These are phyloP conservation scores for Sclerotinia spermophila DNA, from an alignment of 2,329 filamentous ascomycete species.

Conservation along the genomic window DNA sequence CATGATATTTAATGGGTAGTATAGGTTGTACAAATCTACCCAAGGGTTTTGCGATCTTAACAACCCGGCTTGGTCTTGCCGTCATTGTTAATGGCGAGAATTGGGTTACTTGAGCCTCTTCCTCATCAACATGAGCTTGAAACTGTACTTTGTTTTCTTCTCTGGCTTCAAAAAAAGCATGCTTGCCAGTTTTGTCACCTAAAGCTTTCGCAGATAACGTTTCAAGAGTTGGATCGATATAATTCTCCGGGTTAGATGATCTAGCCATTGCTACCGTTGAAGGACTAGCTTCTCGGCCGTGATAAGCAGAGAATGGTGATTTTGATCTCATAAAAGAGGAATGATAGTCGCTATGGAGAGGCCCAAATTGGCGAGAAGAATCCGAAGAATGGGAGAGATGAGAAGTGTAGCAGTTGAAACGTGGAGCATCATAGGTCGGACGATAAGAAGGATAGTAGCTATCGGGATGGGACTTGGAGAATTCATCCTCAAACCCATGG, in stretches of 20 bases:
- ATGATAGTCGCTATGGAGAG: background rate
- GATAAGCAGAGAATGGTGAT: background rate
- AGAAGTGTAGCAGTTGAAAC: background rate
- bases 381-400: background rate
- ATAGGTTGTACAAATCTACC: background rate
- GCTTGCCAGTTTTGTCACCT: conserved; percentile 34
- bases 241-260: background rate
- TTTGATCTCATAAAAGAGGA: background rate
- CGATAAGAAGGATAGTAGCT: background rate
- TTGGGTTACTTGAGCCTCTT: background rate
- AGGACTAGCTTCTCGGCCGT: conserved; percentile 37
- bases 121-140: conserved; percentile 5
- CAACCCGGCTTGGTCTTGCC: background rate
- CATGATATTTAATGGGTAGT: background rate
- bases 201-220: conserved; percentile 22
- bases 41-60: background rate
- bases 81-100: background rate
- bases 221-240: background rate
- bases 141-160: conserved; percentile 33
- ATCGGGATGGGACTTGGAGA: background rate
- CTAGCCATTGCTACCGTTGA: conserved; percentile 40
- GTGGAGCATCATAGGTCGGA: background rate
- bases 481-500: background rate
- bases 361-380: background rate
- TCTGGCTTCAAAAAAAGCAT: conserved; percentile 35